Evolutionary conservation across 1,139 yeast genomes (phyloP).

Genomic region (Debaryomyces sp.): DNA sequence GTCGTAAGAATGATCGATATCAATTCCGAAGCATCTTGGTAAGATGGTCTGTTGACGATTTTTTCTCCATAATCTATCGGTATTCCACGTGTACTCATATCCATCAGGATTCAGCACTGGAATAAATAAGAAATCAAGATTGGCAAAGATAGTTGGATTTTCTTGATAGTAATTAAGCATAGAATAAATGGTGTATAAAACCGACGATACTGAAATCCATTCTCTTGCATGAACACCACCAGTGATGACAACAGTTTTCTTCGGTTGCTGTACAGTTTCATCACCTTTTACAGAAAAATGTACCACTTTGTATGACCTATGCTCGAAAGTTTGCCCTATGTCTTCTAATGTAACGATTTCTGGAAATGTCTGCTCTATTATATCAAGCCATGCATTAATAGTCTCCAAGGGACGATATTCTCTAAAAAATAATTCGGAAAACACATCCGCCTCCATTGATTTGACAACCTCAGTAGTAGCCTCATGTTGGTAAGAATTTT

Average conservation of each 20-base stretch:
- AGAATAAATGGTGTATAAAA: conserved; percentile 61
- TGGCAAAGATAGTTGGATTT: conserved; percentile 37
- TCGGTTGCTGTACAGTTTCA: conserved; percentile 46
- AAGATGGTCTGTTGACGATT: conserved; percentile 76
- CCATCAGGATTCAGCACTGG: conserved; percentile 94
- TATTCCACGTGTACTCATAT: conserved; percentile 77
- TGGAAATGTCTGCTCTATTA: conserved; percentile 58
- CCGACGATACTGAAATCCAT: conserved; percentile 81
- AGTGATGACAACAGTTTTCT: conserved; percentile 73
- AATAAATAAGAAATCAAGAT: conserved; percentile 70
- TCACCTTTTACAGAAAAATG: conserved; percentile 55
- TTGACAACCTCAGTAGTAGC: conserved; percentile 23
- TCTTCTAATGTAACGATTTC: conserved; percentile 59
- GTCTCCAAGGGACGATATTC: conserved; percentile 71
- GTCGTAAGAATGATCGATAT: conserved; percentile 82
- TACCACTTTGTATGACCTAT: conserved; percentile 66
- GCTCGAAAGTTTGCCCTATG: conserved; percentile 77
- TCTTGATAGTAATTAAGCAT: conserved; percentile 54
- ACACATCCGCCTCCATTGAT: conserved; percentile 22
- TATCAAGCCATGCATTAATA: conserved; percentile 71
- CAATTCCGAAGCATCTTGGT: conserved; percentile 77
- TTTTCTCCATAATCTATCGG: conserved; percentile 86
- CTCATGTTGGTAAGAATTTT: conserved; percentile 16
- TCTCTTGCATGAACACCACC: conserved; percentile 92
- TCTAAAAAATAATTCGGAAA: conserved; percentile 59